These are phyloP conservation scores for Aspergillus heteromorphus DNA, from an alignment of 495 filamentous ascomycete species.

Conservation along the genomic window DNA sequence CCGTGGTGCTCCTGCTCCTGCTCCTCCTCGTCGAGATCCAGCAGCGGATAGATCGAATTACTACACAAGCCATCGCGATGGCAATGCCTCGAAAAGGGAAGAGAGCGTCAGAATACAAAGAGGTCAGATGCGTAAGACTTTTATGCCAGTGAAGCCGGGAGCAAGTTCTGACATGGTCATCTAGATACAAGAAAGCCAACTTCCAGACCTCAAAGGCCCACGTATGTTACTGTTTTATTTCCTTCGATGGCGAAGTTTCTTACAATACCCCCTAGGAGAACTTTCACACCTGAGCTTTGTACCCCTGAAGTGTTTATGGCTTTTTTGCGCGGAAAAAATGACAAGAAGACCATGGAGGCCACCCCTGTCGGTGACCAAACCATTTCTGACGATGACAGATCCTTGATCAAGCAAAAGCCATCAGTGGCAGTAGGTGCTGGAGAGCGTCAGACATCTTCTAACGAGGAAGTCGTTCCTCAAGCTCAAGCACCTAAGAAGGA, in stretches of 20 bases:
- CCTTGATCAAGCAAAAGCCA: background rate
- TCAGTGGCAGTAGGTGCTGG: background rate
- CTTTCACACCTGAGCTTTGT: slow-evolving; percentile 10
- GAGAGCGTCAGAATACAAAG: background rate
- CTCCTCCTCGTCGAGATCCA: background rate
- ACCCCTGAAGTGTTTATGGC: slow-evolving; percentile 19
- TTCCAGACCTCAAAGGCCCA: slow-evolving; percentile 13
- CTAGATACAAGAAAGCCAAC: slow-evolving; percentile 5
- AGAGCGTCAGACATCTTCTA: too few relatives aligned
- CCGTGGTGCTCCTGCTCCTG: background rate
- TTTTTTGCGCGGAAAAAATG: too few relatives aligned
- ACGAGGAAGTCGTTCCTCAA: background rate
- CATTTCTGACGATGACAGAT: slow-evolving; percentile 6
- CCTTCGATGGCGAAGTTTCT: slow-evolving; percentile 3
- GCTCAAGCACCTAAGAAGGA: background rate
- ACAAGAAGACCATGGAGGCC: background rate
- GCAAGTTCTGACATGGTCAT: background rate
- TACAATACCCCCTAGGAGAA: slow-evolving; percentile 3
- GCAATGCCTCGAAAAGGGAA: background rate
- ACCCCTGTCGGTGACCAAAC: background rate
- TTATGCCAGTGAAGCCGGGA: background rate
- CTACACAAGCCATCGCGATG: background rate
- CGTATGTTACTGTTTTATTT: slow-evolving; percentile 13
- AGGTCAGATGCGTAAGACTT: slow-evolving; percentile 3
- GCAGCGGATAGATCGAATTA: background rate